phyloP scores from a whole-genome alignment of 2,329 filamentous ascomycete genomes.

The Blastomyces percursus region DNA sequence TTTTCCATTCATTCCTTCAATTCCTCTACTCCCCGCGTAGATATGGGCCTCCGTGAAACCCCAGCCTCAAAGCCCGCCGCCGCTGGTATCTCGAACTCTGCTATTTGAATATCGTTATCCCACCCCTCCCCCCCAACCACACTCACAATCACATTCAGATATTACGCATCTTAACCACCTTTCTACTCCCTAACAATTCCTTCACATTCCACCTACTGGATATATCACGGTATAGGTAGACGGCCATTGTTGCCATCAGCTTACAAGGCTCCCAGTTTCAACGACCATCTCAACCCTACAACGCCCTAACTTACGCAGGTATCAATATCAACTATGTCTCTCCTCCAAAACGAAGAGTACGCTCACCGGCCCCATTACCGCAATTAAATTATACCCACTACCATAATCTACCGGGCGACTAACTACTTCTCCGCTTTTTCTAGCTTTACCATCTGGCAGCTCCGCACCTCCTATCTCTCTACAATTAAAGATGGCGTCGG shows the following conservation, averaged over 20 bases:
- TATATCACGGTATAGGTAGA: background rate
- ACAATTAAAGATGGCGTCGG: constrained; percentile 56
- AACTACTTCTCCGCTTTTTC: background rate
- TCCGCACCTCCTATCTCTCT: constrained; percentile 53
- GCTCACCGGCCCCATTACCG: constrained; percentile 15
- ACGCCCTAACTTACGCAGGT: background rate
- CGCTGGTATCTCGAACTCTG: background rate
- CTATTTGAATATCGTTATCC: background rate
- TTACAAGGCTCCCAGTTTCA: no score
- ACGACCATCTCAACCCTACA: no score
- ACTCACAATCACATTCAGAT: background rate
- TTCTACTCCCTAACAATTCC: background rate
- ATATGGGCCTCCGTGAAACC: background rate
- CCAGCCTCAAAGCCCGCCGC: background rate
- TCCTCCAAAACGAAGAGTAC: constrained; percentile 44
- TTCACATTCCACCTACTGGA: background rate
- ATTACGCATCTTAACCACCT: background rate
- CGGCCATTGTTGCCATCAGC: background rate
- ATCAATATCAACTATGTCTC: constrained; percentile 30
- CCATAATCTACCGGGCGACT: background rate
- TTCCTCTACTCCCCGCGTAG: background rate
- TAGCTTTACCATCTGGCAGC: constrained; percentile 55
- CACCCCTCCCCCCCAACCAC: background rate
- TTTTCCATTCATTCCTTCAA: background rate
- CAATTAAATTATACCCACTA: background rate